Evolutionary conservation across 768 basidiomycete species (phyloP), one percentile per base, ranked within the genome.

Genomic region (Lyophyllum shimeji): DNA sequence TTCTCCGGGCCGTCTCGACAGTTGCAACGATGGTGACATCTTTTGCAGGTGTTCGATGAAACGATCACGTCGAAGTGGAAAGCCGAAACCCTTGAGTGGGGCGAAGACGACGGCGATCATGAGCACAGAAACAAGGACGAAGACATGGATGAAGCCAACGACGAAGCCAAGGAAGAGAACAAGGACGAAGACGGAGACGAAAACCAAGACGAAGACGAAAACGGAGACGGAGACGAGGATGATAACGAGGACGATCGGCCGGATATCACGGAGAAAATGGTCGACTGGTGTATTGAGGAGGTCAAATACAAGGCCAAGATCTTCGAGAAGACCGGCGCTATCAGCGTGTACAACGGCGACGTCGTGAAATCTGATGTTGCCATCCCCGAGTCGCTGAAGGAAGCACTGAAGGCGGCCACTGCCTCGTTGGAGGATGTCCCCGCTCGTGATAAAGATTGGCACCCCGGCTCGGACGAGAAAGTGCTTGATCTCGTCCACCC

Each of bases 401-500:
- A 62, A 11, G 46, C 40, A 17, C 57, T 74, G 5, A 59, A 59
- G 18, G 40, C 57, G 2, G 67, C 59, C 4, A 61, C 60, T 15
- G 42, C 53, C 4, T 23, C 59, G 7, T 71, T 78, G 12, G 73
- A 78, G 52, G 52, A 70, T 40, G 64, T 72, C 2, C 67, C 71
- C 0, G 68, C 67, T 4, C 60, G 63, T 0, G 34, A 68, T 50
- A 69, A 70, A 25, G 77, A 77, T 57, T 78, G 76, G 77, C 76
- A 77, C 58, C 77, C 76, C 7, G 64, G 67, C 8, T 73, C 74
- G 0, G 65, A 76, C 54, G 57, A 64, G 0, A 71, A 71, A 37
- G 76, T 78, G 0, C 72, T 78, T 15, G 75, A 77, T 52, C 67
- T 77, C 27, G 71, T 76, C 1, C 74, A 79, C 46, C 76, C 76